phyloP scores from a whole-genome alignment of 2,329 filamentous ascomycete genomes.

The Fusarium floridanum region DNA sequence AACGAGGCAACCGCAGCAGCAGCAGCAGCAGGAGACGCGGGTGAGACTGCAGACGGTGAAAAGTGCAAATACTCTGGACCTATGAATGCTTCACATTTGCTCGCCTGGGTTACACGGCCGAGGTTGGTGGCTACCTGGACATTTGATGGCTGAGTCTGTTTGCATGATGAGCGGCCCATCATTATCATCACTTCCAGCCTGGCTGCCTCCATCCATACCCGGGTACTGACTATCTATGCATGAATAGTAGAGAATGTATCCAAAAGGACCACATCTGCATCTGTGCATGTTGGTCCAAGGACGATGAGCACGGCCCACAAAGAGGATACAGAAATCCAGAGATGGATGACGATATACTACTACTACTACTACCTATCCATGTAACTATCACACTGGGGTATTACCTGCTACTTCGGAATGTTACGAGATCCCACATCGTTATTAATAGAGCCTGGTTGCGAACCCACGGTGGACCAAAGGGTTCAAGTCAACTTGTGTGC shows the following conservation, averaged over 20 bases:
- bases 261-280: background rate
- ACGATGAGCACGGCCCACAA: background rate
- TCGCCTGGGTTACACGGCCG: background rate
- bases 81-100: background rate
- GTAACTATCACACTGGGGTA: background rate
- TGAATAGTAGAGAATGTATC: background rate
- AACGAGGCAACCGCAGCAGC: background rate
- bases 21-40: background rate
- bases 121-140: background rate
- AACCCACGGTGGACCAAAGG: background rate
- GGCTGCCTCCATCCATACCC: background rate
- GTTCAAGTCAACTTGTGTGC: background rate
- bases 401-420: background rate
- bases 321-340: background rate
- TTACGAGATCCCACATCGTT: background rate
- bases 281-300: background rate
- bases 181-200: background rate
- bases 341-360: background rate
- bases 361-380: background rate
- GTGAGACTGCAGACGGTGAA: constrained; percentile 1
- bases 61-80: background rate
- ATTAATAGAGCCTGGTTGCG: background rate
- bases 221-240: background rate
- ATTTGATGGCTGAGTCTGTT: background rate
- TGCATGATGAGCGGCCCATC: background rate